Base-by-base conservation (phyloP, 441 rosid genomes). In the Erysimum cheiri region DNA sequence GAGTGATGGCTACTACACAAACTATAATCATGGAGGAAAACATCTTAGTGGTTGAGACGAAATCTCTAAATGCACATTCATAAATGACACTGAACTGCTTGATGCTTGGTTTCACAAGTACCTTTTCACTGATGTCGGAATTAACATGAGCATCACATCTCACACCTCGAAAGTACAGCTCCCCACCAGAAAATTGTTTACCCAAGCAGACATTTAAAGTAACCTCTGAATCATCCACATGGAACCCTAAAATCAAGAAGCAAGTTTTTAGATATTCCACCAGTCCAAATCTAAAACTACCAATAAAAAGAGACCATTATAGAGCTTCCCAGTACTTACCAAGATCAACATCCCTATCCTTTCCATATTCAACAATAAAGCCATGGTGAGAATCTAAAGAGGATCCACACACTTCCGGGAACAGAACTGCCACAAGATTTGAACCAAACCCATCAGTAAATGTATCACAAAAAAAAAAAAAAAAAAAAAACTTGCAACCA, bases 381-480 rank as follows among this genome's bases (percentile, higher is more conserved):
- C 95, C 92, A 78, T 88, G 95, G 79, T 88, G 92, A 79, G 86
- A 88, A 80, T 88, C 92, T 73, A 88, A 70, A 3, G 85, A 73
- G 41, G 84, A 54, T 48, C 90, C 90, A 64, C 88, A 85, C 56
- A 87, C 84, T 26, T 88, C 90, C 8, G 86, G 84, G 70, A 79
- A 88, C 82, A 88, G 62, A 65, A 79, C 94, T 88, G 84, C 64
- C 66, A 33, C n/a, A 11, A 46, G 50, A 75, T 69, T 32, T 15
- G 64, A 71, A 14, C 41, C 37, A 43, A 70, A 6, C 50, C 44
- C 61, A 63, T 62, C 29, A 66, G 68, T 54, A 52, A 37, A 22
- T 39, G 48, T 26, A 35, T 37, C 70, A 17, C 15, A 40, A n/a
- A 8, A 24, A 71, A 40, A 50, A 15, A 0, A 9, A 40, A 24